Evolutionary conservation across 805 yeast genomes (phyloP).

Genomic region (Myxozyma lipomycoides): DNA sequence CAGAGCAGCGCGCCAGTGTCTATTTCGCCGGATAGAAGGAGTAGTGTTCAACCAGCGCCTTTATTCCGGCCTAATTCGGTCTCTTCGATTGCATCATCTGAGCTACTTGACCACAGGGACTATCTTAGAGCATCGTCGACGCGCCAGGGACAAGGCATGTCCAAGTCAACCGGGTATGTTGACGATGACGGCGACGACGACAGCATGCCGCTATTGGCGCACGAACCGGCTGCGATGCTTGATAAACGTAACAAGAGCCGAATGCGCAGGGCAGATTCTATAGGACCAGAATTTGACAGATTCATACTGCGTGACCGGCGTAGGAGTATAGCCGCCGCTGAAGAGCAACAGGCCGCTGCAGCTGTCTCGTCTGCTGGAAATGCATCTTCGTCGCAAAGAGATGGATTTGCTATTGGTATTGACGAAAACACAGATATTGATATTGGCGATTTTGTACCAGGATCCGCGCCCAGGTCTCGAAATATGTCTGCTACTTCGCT

Average conservation of each 20-base stretch:
- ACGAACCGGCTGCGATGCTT: slow-evolving; percentile 3
- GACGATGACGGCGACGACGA: slow-evolving; percentile 6
- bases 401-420: slow-evolving; percentile 1
- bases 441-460: slow-evolving; percentile 1
- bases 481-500: slow-evolving; percentile 49
- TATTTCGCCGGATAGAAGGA: too few species aligned
- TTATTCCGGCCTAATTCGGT: neutral
- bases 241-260: slow-evolving; percentile 14
- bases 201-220: neutral
- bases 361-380: neutral
- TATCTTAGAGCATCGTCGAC: slow-evolving; percentile 2
- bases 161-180: too few species aligned
- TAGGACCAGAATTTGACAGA: slow-evolving; percentile 12
- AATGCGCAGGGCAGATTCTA: slow-evolving; percentile 5
- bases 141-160: neutral
- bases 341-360: neutral
- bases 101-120: slow-evolving; percentile 19
- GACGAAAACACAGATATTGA: slow-evolving; percentile 4
- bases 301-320: slow-evolving; percentile 4
- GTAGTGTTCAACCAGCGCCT: too few species aligned
- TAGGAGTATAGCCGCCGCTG: neutral
- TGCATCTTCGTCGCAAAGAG: too few species aligned
- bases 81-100: slow-evolving; percentile 18
- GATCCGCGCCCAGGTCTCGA: slow-evolving; percentile 14
- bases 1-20: too few species aligned